Conservation (phyloP, 495 filamentous ascomycete genomes). For the Aspergillus cavernicola region DNA sequence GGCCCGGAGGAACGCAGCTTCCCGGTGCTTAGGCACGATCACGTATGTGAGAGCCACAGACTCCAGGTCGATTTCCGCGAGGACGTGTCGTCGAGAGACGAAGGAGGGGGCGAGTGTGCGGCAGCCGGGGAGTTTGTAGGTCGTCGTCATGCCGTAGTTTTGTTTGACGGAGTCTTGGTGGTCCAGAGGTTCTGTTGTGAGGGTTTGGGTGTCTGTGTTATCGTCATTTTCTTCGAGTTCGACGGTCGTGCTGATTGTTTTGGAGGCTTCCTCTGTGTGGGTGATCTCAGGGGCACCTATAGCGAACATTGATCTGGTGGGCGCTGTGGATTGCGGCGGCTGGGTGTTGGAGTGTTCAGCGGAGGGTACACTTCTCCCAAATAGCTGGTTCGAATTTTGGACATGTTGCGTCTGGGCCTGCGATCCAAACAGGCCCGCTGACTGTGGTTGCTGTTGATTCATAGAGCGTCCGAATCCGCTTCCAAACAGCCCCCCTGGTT, state of each 20-base stretch:
- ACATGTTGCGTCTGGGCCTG: too few species aligned
- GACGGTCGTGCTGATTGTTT: background rate
- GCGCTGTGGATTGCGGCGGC: too few species aligned
- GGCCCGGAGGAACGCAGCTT: constrained; percentile 63
- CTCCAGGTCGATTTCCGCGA: constrained; percentile 37
- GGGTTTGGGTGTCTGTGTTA: background rate
- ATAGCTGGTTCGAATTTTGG: too few species aligned
- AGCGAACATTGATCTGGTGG: too few species aligned
- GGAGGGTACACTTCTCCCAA: background rate
- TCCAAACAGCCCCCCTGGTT: background rate
- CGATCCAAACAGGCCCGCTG: background rate
- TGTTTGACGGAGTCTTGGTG: constrained; percentile 31
- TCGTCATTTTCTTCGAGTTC: constrained; percentile 4
- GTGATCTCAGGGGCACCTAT: too few species aligned
- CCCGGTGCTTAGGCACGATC: constrained; percentile 62
- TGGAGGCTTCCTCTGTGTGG: too few species aligned
- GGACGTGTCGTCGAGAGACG: constrained; percentile 39
- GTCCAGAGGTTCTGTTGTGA: constrained; percentile 11
- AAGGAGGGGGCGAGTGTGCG: constrained; percentile 44
- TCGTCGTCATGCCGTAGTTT: constrained; percentile 55
- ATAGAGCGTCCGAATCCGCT: background rate
- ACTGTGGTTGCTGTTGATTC: background rate
- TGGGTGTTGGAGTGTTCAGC: too few species aligned
- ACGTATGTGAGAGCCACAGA: constrained; percentile 43
- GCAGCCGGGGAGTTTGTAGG: constrained; percentile 56